Conservation (phyloP, 2,329 filamentous ascomycete species). For the Fusarium sp. region DNA sequence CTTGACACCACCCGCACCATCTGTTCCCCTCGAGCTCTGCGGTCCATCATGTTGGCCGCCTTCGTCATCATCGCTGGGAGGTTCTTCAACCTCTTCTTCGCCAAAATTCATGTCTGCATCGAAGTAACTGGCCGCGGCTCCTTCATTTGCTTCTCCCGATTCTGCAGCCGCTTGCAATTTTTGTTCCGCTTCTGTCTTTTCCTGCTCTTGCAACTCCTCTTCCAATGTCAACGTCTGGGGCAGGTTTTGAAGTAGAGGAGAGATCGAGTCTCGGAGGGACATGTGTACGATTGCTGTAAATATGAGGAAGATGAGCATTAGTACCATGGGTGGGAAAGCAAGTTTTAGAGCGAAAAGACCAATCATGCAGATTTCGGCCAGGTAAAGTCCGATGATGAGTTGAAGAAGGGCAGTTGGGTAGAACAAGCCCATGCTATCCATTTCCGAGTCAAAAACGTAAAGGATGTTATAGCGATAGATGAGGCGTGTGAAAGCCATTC, state of each 20-base stretch:
- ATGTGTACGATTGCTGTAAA: conserved; percentile 83
- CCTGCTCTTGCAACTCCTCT: conserved; percentile 59
- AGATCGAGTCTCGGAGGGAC: conserved; percentile 77
- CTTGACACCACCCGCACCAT: conserved; percentile 54
- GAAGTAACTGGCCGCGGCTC: conserved; percentile 53
- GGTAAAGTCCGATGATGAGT: conserved; percentile 84
- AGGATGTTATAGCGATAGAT: conserved; percentile 92
- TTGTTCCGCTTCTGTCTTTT: conserved; percentile 61
- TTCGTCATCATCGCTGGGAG: conserved; percentile 49
- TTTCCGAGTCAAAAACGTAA: conserved; percentile 83
- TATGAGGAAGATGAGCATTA: conserved; percentile 82
- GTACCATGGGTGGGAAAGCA: conserved; percentile 75
- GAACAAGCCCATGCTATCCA: conserved; percentile 89
- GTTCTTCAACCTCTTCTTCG: conserved; percentile 48
- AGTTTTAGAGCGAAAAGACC: conserved; percentile 82
- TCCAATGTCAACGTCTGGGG: conserved; percentile 76
- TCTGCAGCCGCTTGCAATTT: conserved; percentile 44
- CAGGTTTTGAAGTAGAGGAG: conserved; percentile 81
- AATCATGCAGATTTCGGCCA: conserved; percentile 84
- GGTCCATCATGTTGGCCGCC: conserved; percentile 37
- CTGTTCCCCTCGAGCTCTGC: conserved; percentile 52
- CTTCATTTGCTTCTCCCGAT: conserved; percentile 30
- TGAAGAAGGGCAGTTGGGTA: conserved; percentile 92
- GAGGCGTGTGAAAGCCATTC: conserved; percentile 84
- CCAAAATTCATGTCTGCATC: conserved; percentile 53